phyloP scores from a whole-genome alignment of 805 yeast genomes.

The Wickerhamomyces kurtzmanii region DNA sequence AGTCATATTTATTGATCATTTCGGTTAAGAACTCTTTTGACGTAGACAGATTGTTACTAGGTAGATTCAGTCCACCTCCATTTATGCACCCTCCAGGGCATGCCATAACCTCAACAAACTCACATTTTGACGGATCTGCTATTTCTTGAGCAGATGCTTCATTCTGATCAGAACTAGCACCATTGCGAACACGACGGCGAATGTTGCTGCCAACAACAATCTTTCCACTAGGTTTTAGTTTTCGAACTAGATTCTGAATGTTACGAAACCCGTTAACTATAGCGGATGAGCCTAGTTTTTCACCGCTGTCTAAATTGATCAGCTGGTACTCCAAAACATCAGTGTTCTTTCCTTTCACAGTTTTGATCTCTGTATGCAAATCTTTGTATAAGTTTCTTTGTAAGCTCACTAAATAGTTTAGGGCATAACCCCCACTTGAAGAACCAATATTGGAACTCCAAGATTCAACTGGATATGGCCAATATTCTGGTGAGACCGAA shows the following conservation, averaged over 20 bases:
- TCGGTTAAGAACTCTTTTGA: constrained; percentile 16
- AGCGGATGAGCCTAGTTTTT: constrained; percentile 44
- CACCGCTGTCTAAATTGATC: constrained; percentile 21
- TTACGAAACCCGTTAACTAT: constrained; percentile 88
- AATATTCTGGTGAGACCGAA: constrained; percentile 40
- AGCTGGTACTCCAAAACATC: constrained; percentile 69
- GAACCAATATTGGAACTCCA: constrained; percentile 78
- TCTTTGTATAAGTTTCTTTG: constrained; percentile 15
- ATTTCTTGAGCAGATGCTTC: constrained; percentile 9
- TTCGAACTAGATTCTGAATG: constrained; percentile 87
- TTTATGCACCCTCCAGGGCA: constrained; percentile 97
- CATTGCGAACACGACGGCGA: constrained; percentile 14
- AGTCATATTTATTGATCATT: constrained; percentile 20
- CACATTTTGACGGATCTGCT: constrained; percentile 60
- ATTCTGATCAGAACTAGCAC: constrained; percentile 6
- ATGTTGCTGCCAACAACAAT: constrained; percentile 14
- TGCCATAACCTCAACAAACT: constrained; percentile 93
- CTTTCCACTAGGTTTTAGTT: constrained; percentile 29
- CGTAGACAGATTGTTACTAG: constrained; percentile 3
- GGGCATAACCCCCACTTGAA: constrained; percentile 84
- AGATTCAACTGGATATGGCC: constrained; percentile 51
- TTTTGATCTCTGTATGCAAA: constrained; percentile 19
- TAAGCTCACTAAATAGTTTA: constrained; percentile 44
- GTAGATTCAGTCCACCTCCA: constrained; percentile 77
- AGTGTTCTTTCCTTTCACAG: constrained; percentile 57